phyloP scores from a whole-genome alignment of 352 stramenopile species.

The Pythium sp. region DNA sequence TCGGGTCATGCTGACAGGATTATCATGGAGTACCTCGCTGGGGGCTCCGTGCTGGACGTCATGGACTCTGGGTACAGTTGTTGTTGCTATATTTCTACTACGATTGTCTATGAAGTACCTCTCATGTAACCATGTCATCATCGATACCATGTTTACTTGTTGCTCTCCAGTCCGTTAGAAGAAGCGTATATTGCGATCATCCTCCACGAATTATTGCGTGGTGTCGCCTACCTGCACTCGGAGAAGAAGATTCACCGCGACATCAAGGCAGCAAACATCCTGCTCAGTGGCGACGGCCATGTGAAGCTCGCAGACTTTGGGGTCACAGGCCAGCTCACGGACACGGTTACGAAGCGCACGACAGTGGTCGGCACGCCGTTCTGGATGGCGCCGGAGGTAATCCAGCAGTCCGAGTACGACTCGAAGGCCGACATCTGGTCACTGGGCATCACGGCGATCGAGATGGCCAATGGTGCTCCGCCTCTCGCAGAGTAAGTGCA shows the following conservation, averaged over 20 bases:
- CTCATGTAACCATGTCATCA: background rate
- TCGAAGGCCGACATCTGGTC: constrained; percentile 98
- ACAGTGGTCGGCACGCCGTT: constrained; percentile 98
- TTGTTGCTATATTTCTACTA: background rate
- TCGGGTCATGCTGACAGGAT: constrained; percentile 62
- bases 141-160: background rate
- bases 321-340: constrained; percentile 93
- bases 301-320: constrained; percentile 84
- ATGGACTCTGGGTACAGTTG: constrained; percentile 59
- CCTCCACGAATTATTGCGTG: constrained; percentile 63
- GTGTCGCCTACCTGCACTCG: constrained; percentile 76
- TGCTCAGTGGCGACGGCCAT: constrained; percentile 75
- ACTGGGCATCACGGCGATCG: constrained; percentile 97
- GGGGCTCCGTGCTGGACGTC: constrained; percentile 87
- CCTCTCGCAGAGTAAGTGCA: constrained; percentile 85
- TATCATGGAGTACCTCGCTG: constrained; percentile 93
- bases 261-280: constrained; percentile 80
- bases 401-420: constrained; percentile 92
- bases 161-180: constrained; percentile 47
- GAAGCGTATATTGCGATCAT: constrained; percentile 86
- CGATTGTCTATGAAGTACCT: background rate
- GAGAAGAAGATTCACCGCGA: constrained; percentile 87
- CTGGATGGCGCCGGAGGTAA: constrained; percentile 95
- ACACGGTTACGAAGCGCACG: constrained; percentile 97
- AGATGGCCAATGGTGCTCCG: constrained; percentile 97